These are phyloP conservation scores for Sequoia sempervirens DNA, from an alignment of 75 land plant genomes.

Conservation along the genomic window DNA sequence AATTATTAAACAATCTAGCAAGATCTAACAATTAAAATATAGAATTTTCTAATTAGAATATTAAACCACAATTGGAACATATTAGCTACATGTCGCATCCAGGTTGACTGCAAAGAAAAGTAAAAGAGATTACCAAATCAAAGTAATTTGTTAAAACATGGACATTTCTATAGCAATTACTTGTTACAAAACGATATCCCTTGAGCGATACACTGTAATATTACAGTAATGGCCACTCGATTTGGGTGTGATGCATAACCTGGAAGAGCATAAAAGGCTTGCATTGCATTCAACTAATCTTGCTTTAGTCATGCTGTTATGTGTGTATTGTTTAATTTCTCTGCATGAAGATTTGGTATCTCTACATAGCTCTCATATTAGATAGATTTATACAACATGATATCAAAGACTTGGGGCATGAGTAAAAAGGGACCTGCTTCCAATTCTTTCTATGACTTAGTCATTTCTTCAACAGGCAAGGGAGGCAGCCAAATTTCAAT, in stretches of 20 bases:
- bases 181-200: not conserved
- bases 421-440: not conserved
- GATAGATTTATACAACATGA: not conserved
- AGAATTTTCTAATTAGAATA: too few relatives aligned
- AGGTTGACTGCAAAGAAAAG: not conserved
- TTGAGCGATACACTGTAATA: not conserved
- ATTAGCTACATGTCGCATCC: not conserved
- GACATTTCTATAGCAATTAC: not conserved
- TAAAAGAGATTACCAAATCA: not conserved
- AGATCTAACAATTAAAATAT: too few relatives aligned
- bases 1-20: not conserved
- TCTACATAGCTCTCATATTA: not conserved
- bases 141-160: not conserved
- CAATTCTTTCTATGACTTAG: not conserved
- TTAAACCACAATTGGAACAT: not conserved
- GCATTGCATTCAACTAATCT: not conserved
- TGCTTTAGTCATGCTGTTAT: not conserved
- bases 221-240: not conserved
- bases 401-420: not conserved
- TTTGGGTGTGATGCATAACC: not conserved
- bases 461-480: conserved; percentile 4
- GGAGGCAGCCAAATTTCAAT: conserved; percentile 85
- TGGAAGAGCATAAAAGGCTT: not conserved
- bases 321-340: not conserved
- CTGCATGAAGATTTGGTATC: not conserved